These are phyloP conservation scores for Nakazawaea ernobii DNA, from an alignment of 805 yeast genomes.

Conservation along the genomic window DNA sequence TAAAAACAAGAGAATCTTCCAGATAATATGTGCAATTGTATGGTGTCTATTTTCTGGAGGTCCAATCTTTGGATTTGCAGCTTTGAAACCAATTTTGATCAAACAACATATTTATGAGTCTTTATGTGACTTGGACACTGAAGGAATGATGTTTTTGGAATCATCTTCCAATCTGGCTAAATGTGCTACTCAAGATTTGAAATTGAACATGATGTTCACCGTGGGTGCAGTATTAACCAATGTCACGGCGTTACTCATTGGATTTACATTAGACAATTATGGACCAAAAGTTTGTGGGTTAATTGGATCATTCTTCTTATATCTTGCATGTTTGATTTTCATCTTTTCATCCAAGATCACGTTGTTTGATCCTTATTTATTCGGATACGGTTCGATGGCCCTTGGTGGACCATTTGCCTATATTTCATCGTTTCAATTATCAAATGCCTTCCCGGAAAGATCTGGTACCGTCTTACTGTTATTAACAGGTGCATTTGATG, in stretches of 20 bases:
- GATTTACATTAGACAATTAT: conserved; percentile 39
- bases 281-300: conserved; percentile 53
- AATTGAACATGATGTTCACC: conserved; percentile 53
- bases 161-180: conserved; percentile 22
- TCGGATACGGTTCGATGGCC: conserved; percentile 48
- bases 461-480: conserved; percentile 49
- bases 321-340: conserved; percentile 39
- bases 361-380: conserved; percentile 42
- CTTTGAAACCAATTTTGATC: conserved; percentile 47
- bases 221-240: conserved; percentile 53
- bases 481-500: conserved; percentile 54
- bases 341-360: conserved; percentile 29
- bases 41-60: conserved; percentile 57
- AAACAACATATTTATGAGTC: conserved; percentile 41
- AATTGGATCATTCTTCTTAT: conserved; percentile 42
- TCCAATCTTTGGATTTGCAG: conserved; percentile 56
- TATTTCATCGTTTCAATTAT: conserved; percentile 51
- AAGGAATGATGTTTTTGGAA: conserved; percentile 13
- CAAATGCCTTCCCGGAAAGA: conserved; percentile 49
- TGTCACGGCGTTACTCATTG: conserved; percentile 46
- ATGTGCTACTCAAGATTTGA: conserved; percentile 49
- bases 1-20: conserved; percentile 27
- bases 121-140: conserved; percentile 26
- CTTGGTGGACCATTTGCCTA: conserved; percentile 54
- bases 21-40: conserved; percentile 42